phyloP scores from a whole-genome alignment of 495 filamentous ascomycete species.

The Aspergillus cristatus region DNA sequence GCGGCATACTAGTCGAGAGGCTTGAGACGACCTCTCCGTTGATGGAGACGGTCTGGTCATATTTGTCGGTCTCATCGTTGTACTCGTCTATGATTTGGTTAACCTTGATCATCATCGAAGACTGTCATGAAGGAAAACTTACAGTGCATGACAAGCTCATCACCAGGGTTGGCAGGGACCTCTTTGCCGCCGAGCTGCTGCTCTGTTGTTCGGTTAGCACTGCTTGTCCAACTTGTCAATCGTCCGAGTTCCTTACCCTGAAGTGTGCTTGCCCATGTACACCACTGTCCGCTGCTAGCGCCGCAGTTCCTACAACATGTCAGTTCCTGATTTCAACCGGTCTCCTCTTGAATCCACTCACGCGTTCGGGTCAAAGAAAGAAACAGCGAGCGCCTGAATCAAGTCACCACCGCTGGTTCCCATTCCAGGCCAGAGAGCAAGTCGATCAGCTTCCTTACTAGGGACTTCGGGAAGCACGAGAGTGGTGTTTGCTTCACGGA shows the following conservation, averaged over 20 bases:
- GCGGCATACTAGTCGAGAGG: conserved; percentile 20
- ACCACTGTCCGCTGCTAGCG: conserved; percentile 23
- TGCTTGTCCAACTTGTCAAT: background rate
- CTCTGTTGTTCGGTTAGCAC: conserved; percentile 1
- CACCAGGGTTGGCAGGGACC: conserved; percentile 14
- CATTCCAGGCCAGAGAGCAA: conserved; percentile 31
- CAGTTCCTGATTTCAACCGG: background rate
- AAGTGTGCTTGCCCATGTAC: conserved; percentile 26
- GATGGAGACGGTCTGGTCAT: conserved; percentile 29
- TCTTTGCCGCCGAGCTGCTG: conserved; percentile 13
- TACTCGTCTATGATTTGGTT: conserved; percentile 17
- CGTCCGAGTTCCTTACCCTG: conserved; percentile 9
- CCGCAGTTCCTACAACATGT: conserved; percentile 19
- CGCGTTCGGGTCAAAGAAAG: conserved; percentile 20
- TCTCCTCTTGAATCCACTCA: background rate
- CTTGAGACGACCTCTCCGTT: conserved; percentile 25
- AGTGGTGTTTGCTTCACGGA: conserved; percentile 26
- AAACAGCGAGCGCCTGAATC: conserved; percentile 28
- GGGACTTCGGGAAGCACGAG: conserved; percentile 21
- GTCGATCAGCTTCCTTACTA: conserved; percentile 18
- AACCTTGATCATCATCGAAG: background rate
- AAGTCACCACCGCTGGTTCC: conserved; percentile 28
- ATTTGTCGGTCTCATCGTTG: conserved; percentile 24
- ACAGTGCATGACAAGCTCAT: conserved; percentile 19
- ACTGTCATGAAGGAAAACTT: background rate